These are phyloP conservation scores for Cadophora luteo-olivacea DNA, from an alignment of 2,329 filamentous ascomycete genomes.

Conservation along the genomic window DNA sequence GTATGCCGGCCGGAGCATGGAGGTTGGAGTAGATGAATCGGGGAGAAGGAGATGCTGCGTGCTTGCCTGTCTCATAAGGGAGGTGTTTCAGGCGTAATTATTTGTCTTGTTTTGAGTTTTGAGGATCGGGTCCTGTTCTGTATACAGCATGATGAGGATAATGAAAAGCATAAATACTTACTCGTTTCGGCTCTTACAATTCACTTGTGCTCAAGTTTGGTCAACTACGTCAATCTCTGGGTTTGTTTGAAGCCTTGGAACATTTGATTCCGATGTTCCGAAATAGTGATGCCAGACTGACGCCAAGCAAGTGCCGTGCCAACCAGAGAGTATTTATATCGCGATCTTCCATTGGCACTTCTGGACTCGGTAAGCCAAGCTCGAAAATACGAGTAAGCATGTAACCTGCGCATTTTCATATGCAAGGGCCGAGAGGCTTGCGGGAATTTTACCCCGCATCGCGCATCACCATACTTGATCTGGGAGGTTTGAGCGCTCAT, in stretches of 20 bases:
- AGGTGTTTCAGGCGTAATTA: constrained; percentile 30
- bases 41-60: constrained; percentile 11
- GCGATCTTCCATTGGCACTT: not conserved
- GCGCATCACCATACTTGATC: not conserved
- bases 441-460: not conserved
- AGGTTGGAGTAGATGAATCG: constrained; percentile 13
- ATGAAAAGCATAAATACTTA: constrained; percentile 29
- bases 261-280: not conserved
- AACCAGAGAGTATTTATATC: not conserved
- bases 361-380: not conserved
- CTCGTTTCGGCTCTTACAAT: not conserved
- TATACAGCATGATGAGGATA: constrained; percentile 28
- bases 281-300: not conserved
- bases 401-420: not conserved
- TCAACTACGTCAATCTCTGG: not conserved
- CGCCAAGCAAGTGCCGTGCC: not conserved
- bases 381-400: not conserved
- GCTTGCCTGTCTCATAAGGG: constrained; percentile 22
- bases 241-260: not conserved
- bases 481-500: not conserved
- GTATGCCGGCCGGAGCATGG: not conserved
- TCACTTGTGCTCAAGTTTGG: not conserved
- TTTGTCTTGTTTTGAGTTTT: constrained; percentile 23
- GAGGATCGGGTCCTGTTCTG: constrained; percentile 24
- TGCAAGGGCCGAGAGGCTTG: not conserved